Evolutionary conservation across 768 basidiomycete species (phyloP).

Genomic region (Lepiota subincarnata): DNA sequence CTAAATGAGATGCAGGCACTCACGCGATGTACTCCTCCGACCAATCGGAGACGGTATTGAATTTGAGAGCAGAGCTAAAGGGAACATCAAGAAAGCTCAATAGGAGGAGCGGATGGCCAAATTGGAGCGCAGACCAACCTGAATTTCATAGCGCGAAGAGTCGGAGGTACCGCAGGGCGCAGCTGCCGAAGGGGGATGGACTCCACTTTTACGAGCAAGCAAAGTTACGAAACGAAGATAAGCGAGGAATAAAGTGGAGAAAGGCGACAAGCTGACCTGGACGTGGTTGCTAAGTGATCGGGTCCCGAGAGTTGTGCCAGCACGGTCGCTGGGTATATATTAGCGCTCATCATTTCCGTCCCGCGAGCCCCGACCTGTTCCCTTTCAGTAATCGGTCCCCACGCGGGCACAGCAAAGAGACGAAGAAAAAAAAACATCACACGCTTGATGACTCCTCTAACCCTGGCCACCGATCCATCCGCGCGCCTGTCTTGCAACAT

Average conservation of each 20-base stretch:
- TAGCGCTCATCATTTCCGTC: too few species aligned
- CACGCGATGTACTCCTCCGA: slow-evolving; percentile 90
- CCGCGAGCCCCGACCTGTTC: too few species aligned
- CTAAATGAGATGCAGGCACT: slow-evolving; percentile 24
- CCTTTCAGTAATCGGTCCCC: too few species aligned
- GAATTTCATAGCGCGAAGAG: slow-evolving; percentile 50
- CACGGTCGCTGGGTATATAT: too few species aligned
- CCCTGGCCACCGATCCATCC: too few species aligned
- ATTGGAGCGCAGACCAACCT: slow-evolving; percentile 34
- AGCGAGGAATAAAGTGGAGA: neutral
- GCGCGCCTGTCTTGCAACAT: too few species aligned
- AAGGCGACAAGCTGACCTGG: neutral
- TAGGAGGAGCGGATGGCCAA: neutral
- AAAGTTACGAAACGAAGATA: neutral
- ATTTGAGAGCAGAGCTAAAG: slow-evolving; percentile 75
- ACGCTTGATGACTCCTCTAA: too few species aligned
- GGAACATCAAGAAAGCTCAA: neutral
- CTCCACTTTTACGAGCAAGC: slow-evolving; percentile 28
- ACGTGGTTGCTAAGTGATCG: neutral
- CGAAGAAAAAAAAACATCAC: too few species aligned
- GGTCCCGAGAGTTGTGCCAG: neutral
- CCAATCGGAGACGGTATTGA: slow-evolving; percentile 90
- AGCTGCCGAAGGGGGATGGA: slow-evolving; percentile 35
- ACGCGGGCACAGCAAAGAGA: too few species aligned
- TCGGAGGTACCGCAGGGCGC: slow-evolving; percentile 17